A percentile compares a stretch with the other conserved stretches of the same genome.
Conservation (phyloP, 164 flowering plant species). For the Taxillus chinensis region DNA sequence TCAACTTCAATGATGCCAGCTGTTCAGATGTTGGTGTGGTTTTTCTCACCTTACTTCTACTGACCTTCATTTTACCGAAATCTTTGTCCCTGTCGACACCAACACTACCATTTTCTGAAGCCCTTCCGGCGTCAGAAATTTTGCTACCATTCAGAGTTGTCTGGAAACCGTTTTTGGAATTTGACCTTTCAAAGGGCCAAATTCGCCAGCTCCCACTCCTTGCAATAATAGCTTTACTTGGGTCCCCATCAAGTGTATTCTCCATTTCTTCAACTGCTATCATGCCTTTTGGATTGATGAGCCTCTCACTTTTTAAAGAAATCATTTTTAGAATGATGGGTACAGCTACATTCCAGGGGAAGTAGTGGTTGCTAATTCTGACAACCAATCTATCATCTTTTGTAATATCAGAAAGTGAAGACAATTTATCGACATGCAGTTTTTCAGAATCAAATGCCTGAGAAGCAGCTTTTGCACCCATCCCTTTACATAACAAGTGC, state of each 20-base stretch:
- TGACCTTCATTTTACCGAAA: conserved; percentile 14
- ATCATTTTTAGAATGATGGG: conserved; percentile 33
- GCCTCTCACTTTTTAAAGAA: conserved; percentile 24
- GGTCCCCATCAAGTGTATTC: conserved; percentile 31
- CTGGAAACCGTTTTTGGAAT: conserved; percentile 15
- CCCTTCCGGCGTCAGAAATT: conserved; percentile 16
- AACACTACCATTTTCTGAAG: conserved; percentile 13
- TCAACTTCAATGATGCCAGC: conserved; percentile 70
- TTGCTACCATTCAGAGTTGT: conserved; percentile 11
- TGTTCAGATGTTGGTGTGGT: conserved; percentile 76
- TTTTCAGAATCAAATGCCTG: conserved; percentile 50
- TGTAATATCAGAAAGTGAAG: conserved; percentile 23
- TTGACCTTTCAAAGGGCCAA: conserved; percentile 65
- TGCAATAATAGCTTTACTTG: conserved; percentile 22
- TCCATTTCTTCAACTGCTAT: conserved; percentile 34
- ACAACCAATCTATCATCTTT: conserved; percentile 41
- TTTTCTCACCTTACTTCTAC: conserved; percentile 34
- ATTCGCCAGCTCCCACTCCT: conserved; percentile 49
- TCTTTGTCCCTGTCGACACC: conserved; percentile 12
- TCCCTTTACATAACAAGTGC: conserved; percentile 43
- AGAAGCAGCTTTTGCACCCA: conserved; percentile 55
- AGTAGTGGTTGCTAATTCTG: conserved; percentile 29
- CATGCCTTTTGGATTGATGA: conserved; percentile 30
- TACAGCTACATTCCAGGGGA: conserved; percentile 41
- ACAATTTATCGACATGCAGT: conserved; percentile 30